Percentiles rank a stretch among this genome's conserved stretches.
These are phyloP conservation scores for Dendryphion nanum DNA, from an alignment of 2,329 filamentous ascomycete species.

Conservation along the genomic window DNA sequence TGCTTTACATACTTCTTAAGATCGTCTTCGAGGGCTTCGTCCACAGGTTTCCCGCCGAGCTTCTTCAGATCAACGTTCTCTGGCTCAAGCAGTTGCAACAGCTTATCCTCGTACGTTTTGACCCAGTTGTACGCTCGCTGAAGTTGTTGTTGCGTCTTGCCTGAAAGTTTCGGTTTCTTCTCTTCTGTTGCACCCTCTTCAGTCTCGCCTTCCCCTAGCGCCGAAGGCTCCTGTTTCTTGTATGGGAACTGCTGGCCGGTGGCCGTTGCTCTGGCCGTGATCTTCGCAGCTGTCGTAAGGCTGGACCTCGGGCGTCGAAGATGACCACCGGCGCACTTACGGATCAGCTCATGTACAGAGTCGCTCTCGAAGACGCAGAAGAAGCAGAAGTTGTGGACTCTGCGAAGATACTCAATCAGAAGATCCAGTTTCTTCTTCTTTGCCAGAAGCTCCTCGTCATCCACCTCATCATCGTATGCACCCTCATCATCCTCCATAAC, in stretches of 20 bases:
- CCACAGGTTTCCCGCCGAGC: slow-evolving; percentile 80
- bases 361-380: slow-evolving; percentile 99
- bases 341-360: slow-evolving; percentile 89
- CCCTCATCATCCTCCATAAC: slow-evolving; percentile 63
- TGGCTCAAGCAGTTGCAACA: slow-evolving; percentile 88
- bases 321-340: slow-evolving; percentile 97
- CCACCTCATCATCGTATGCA: slow-evolving; percentile 71
- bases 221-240: slow-evolving; percentile 69
- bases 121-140: slow-evolving; percentile 98
- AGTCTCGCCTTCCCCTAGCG: slow-evolving; percentile 63
- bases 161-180: slow-evolving; percentile 66
- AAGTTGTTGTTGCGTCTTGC: slow-evolving; percentile 85
- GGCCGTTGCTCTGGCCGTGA: slow-evolving; percentile 81
- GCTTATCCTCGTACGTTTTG: slow-evolving; percentile 96
- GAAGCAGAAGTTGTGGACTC: slow-evolving; percentile 98
- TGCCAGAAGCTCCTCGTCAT: slow-evolving; percentile 82
- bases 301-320: slow-evolving; percentile 86
- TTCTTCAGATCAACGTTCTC: slow-evolving; percentile 85
- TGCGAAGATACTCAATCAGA: slow-evolving; percentile 91
- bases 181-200: slow-evolving; percentile 67
- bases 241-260: slow-evolving; percentile 78
- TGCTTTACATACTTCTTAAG: slow-evolving; percentile 87
- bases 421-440: slow-evolving; percentile 98
- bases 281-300: slow-evolving; percentile 77
- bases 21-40: slow-evolving; percentile 86